These are phyloP conservation scores for Beauveria sp. DNA, from an alignment of 2,329 filamentous ascomycete species.

Conservation along the genomic window DNA sequence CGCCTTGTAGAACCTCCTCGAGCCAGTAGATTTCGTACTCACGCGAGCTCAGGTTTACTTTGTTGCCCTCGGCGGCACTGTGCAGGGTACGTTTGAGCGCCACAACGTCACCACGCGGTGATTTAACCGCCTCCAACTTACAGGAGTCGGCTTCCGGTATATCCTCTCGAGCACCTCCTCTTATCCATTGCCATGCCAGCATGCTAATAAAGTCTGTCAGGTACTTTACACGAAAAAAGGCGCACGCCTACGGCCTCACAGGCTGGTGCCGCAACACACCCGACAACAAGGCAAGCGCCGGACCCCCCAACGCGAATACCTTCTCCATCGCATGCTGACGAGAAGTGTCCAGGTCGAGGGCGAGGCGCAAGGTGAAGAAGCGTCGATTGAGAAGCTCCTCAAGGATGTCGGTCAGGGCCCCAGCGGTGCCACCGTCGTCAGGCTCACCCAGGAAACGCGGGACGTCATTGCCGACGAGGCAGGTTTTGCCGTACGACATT, in stretches of 20 bases:
- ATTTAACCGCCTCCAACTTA: conserved; percentile 17
- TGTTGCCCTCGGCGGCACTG: conserved; percentile 53
- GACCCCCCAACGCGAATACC: not conserved
- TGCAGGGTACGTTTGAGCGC: conserved; percentile 50
- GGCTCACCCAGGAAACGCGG: conserved; percentile 62
- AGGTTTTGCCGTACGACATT: conserved; percentile 51
- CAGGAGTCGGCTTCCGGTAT: conserved; percentile 51
- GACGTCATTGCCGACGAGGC: conserved; percentile 58
- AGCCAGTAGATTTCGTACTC: not conserved
- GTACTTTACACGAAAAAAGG: conserved; percentile 47
- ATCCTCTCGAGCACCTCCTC: no score
- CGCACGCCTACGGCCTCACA: conserved; percentile 41
- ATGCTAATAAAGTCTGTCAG: conserved; percentile 21
- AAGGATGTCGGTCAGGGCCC: conserved; percentile 71
- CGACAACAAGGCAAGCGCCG: conserved; percentile 41
- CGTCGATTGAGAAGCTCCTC: conserved; percentile 60
- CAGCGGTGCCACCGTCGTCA: conserved; percentile 60
- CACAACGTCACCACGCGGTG: conserved; percentile 15
- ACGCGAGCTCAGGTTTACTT: conserved; percentile 45
- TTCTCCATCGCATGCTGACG: conserved; percentile 9
- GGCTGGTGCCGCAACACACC: conserved; percentile 56
- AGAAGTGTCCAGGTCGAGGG: conserved; percentile 64
- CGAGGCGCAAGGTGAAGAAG: conserved; percentile 71
- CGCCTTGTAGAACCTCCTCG: no score
- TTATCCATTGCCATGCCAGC: not conserved